A percentile compares a stretch with the other conserved stretches of the same genome.
phyloP scores from a whole-genome alignment of 176 grass and related monocot genomes.

The Eleusine coracana region DNA sequence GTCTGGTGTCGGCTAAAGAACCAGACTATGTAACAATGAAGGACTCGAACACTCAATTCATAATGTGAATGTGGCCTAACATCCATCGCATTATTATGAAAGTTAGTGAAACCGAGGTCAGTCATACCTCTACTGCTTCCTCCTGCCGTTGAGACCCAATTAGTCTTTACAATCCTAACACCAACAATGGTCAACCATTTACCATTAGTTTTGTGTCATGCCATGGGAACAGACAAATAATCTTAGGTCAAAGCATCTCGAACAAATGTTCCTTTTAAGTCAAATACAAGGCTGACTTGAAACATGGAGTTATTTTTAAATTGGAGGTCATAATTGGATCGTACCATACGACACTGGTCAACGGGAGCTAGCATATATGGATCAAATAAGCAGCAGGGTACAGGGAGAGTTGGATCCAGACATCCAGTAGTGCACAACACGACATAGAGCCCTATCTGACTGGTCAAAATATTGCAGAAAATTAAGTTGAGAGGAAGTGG shows the following conservation, averaged over 20 bases:
- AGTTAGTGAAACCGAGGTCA: constrained; percentile 26
- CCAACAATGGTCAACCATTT: constrained; percentile 35
- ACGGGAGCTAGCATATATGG: constrained; percentile 17
- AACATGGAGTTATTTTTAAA: neutral
- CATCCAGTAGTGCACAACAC: constrained; percentile 36
- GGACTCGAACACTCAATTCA: neutral
- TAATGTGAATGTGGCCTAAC: neutral
- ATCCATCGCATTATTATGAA: neutral
- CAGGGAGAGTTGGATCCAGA: constrained; percentile 39
- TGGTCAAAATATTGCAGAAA: constrained; percentile 47
- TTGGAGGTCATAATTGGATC: constrained; percentile 8
- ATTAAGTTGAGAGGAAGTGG: constrained; percentile 36
- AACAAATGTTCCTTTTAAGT: constrained; percentile 15
- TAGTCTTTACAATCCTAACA: constrained; percentile 43
- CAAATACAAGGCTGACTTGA: constrained; percentile 37
- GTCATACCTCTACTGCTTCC: neutral
- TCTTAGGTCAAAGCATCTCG: constrained; percentile 23
- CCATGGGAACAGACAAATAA: neutral
- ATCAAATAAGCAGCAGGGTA: constrained; percentile 5
- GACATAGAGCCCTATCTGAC: neutral
- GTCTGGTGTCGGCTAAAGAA: neutral
- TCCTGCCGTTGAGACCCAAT: neutral
- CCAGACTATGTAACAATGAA: neutral
- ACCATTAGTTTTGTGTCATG: neutral
- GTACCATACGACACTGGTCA: constrained; percentile 37